phyloP scores from a whole-genome alignment of 2,329 filamentous ascomycete genomes.

The Pseudohalonectria lignicola region DNA sequence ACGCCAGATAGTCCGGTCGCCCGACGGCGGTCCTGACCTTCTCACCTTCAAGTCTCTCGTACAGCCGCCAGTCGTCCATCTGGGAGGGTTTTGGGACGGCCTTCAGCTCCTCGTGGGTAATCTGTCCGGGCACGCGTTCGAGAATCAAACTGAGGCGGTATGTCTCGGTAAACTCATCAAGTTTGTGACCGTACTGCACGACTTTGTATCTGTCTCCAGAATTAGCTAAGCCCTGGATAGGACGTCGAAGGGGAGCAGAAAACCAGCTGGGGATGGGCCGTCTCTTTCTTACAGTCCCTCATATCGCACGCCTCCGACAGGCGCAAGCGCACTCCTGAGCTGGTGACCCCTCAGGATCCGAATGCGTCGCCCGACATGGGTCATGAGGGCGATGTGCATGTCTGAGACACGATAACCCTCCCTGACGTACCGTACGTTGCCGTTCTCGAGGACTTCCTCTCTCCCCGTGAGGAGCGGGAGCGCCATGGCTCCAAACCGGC shows the following conservation, averaged over 20 bases:
- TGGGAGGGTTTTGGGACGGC: constrained; percentile 40
- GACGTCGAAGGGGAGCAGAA: too few species aligned
- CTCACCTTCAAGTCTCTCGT: constrained; percentile 32
- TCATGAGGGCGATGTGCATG: constrained; percentile 37
- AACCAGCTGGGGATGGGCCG: too few species aligned
- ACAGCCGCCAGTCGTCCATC: constrained; percentile 43
- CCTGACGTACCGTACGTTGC: constrained; percentile 29
- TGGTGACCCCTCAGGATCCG: constrained; percentile 40
- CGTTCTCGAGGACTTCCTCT: constrained; percentile 28
- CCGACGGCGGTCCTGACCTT: constrained; percentile 16
- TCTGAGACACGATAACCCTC: constrained; percentile 17
- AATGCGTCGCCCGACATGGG: constrained; percentile 34
- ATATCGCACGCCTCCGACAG: constrained; percentile 40
- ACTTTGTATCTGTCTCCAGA: constrained; percentile 34
- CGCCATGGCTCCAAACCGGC: constrained; percentile 31
- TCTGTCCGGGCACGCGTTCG: constrained; percentile 30
- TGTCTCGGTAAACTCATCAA: constrained; percentile 24
- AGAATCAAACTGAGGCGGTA: constrained; percentile 34
- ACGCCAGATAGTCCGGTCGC: background rate
- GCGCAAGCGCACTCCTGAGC: constrained; percentile 39
- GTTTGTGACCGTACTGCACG: constrained; percentile 31
- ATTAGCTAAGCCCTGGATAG: too few species aligned
- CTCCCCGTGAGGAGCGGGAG: constrained; percentile 40
- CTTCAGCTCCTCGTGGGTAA: constrained; percentile 27
- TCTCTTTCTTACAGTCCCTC: constrained; percentile 40